Evolutionary conservation across 163 green algal genomes (phyloP).

Genomic region (Trebouxiophyceae sp.): DNA sequence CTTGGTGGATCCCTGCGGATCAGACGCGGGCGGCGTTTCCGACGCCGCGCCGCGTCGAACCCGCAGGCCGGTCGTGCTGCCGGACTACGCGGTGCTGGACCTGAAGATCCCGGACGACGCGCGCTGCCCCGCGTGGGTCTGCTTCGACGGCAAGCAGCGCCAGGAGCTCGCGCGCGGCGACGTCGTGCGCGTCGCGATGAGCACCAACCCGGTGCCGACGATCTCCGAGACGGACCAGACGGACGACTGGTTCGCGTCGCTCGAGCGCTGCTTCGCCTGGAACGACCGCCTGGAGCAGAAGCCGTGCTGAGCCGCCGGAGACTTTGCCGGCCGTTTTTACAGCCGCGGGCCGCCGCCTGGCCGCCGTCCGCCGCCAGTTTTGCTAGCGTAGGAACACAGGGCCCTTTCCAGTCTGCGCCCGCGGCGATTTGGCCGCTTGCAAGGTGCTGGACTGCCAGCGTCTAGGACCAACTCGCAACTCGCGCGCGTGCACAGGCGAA

Average conservation of each 20-base stretch:
- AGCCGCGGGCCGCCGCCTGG: background rate
- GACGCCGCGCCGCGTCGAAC: too few relatives aligned
- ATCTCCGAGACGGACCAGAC: constrained; percentile 92
- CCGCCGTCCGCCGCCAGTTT: background rate
- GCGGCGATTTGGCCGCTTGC: background rate
- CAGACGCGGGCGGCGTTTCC: too few relatives aligned
- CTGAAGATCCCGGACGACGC: constrained; percentile 77
- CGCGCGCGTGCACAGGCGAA: too few relatives aligned
- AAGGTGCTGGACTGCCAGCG: background rate
- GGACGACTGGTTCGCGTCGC: constrained; percentile 85
- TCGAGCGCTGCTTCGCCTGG: constrained; percentile 85
- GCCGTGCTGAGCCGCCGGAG: constrained; percentile 2
- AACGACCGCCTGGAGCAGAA: constrained; percentile 56
- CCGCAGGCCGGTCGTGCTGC: constrained; percentile 85
- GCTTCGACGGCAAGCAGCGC: constrained; percentile 82
- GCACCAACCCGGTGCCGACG: constrained; percentile 87
- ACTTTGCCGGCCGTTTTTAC: too few relatives aligned
- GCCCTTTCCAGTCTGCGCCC: background rate
- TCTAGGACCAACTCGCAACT: background rate
- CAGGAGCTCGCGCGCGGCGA: constrained; percentile 78
- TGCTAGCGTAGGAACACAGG: background rate
- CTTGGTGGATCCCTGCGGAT: too few relatives aligned
- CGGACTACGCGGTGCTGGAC: constrained; percentile 91
- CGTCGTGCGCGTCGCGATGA: constrained; percentile 79
- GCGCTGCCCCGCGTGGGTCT: constrained; percentile 77